Conservation (phyloP, 768 basidiomycete genomes). For the Mycena epipterygia region DNA sequence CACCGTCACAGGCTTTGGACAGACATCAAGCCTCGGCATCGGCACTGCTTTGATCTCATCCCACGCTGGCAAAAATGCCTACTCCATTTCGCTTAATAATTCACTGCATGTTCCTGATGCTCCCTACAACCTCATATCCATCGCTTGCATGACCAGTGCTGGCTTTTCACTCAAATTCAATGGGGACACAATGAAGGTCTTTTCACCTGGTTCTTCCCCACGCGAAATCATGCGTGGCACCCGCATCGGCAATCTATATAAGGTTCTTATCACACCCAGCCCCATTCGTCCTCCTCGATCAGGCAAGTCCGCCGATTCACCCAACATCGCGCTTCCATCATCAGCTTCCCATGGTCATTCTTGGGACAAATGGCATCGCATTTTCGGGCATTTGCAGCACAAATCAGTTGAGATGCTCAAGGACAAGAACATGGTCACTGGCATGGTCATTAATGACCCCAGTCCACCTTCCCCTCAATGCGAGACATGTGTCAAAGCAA, state of each 20-base stretch:
- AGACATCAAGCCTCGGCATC: background rate
- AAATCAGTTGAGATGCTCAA: constrained; percentile 34
- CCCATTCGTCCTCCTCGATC: background rate
- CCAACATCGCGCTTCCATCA: background rate
- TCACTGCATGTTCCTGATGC: constrained; percentile 30
- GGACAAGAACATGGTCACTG: constrained; percentile 35
- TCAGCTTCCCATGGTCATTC: background rate
- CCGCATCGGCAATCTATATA: constrained; percentile 18
- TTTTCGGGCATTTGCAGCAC: constrained; percentile 18
- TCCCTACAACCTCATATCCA: constrained; percentile 25
- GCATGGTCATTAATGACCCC: constrained; percentile 33
- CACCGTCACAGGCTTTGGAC: constrained; percentile 11
- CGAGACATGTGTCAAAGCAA: constrained; percentile 40
- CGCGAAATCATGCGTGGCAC: constrained; percentile 25
- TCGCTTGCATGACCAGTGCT: constrained; percentile 33
- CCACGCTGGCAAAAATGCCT: constrained; percentile 1
- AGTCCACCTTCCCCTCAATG: constrained; percentile 33
- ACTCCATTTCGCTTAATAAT: background rate
- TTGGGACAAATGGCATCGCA: constrained; percentile 36
- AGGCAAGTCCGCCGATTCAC: background rate
- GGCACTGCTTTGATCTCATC: constrained; percentile 11
- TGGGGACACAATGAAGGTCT: constrained; percentile 26
- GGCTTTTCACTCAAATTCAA: constrained; percentile 26
- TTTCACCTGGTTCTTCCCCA: background rate
- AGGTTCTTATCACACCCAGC: constrained; percentile 6